These are phyloP conservation scores for Penicillium sp. DNA, from an alignment of 2,329 filamentous ascomycete genomes.

Conservation along the genomic window DNA sequence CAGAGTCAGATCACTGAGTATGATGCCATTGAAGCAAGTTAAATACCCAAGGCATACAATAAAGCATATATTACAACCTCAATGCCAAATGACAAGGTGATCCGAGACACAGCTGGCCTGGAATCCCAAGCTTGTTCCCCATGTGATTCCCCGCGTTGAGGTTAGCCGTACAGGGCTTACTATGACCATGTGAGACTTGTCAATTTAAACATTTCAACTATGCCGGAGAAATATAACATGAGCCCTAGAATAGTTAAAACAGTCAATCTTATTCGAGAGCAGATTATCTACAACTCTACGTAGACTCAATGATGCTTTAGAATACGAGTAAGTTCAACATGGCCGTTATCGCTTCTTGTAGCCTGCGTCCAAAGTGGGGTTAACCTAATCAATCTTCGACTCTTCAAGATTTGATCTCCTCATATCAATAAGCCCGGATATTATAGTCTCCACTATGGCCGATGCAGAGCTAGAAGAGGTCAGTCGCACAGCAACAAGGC, in stretches of 20 bases:
- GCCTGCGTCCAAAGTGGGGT: slow-evolving; percentile 25
- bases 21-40: not conserved
- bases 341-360: slow-evolving; percentile 10
- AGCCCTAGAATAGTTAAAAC: too few species aligned
- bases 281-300: too few species aligned
- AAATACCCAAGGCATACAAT: not conserved
- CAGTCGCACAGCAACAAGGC: slow-evolving; percentile 8
- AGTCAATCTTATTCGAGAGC: too few species aligned
- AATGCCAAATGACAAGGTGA: too few species aligned
- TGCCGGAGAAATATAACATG: too few species aligned
- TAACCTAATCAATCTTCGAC: slow-evolving; percentile 15
- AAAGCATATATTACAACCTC: not conserved
- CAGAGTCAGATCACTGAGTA: too few species aligned
- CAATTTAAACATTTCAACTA: not conserved
- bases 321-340: not conserved
- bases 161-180: not conserved
- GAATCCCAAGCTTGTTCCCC: not conserved
- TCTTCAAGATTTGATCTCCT: slow-evolving; percentile 1
- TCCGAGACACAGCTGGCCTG: not conserved
- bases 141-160: not conserved
- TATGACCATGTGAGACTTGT: not conserved
- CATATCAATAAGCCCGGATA: not conserved
- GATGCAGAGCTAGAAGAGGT: slow-evolving; percentile 65
- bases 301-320: too few species aligned
- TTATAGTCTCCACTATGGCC: slow-evolving; percentile 48